phyloP scores from a whole-genome alignment of 805 yeast species.

The Kodamaea lidongshanica region DNA sequence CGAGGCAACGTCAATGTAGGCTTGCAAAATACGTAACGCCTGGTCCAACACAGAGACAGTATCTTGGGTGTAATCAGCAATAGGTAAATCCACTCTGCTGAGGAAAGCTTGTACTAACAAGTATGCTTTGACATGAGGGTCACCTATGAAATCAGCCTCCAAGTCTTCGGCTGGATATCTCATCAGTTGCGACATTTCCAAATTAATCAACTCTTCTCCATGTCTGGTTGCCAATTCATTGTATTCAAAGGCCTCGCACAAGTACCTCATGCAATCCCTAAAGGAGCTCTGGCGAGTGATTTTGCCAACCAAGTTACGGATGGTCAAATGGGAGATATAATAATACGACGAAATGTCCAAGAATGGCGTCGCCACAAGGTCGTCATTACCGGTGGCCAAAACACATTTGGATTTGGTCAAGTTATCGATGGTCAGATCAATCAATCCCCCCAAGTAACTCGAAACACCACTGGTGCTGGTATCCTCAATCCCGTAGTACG shows the following conservation, averaged over 20 bases:
- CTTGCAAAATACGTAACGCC: slow-evolving; percentile 87
- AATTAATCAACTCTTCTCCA: slow-evolving; percentile 83
- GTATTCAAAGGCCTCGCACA: slow-evolving; percentile 67
- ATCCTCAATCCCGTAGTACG: slow-evolving; percentile 70
- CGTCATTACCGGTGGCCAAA: slow-evolving; percentile 39
- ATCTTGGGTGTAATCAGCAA: slow-evolving; percentile 93
- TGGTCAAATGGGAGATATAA: slow-evolving; percentile 85
- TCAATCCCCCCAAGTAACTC: slow-evolving; percentile 52
- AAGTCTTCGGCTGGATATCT: slow-evolving; percentile 53
- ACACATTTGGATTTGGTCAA: slow-evolving; percentile 73
- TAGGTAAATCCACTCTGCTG: slow-evolving; percentile 72
- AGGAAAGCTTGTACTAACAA: slow-evolving; percentile 68
- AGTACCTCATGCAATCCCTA: slow-evolving; percentile 56
- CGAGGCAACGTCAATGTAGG: slow-evolving; percentile 82
- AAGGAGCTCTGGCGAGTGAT: slow-evolving; percentile 44
- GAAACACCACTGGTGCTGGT: slow-evolving; percentile 49
- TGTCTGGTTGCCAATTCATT: slow-evolving; percentile 87
- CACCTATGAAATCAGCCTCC: slow-evolving; percentile 66
- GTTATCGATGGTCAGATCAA: slow-evolving; percentile 63
- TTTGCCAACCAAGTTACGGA: slow-evolving; percentile 58
- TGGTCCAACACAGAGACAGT: slow-evolving; percentile 91
- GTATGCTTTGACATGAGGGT: slow-evolving; percentile 78
- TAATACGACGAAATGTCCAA: slow-evolving; percentile 84
- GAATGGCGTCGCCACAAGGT: slow-evolving; percentile 66
- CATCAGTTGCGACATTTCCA: slow-evolving; percentile 72